These are phyloP conservation scores for Didymella sp. DNA, from an alignment of 2,329 filamentous ascomycete species.

Conservation along the genomic window DNA sequence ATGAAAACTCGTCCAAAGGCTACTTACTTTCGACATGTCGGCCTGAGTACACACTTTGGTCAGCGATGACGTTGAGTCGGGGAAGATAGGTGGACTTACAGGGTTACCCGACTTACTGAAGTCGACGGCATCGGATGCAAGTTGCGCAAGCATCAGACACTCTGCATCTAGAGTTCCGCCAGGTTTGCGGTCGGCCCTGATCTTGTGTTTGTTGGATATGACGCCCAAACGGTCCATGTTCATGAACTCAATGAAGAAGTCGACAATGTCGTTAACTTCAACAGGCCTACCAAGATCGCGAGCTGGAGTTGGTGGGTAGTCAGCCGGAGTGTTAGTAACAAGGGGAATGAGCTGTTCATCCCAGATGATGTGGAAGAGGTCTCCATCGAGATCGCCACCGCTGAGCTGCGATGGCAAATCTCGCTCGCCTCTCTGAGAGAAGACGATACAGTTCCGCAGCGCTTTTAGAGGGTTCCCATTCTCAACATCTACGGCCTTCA, in stretches of 20 bases:
- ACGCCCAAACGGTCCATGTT: conserved; percentile 54
- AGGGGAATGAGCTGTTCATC: conserved; percentile 62
- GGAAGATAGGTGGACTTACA: conserved; percentile 16
- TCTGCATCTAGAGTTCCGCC: conserved; percentile 37
- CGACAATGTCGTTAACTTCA: conserved; percentile 69
- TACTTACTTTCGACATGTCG: conserved; percentile 12
- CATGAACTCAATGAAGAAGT: conserved; percentile 73
- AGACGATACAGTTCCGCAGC: conserved; percentile 77
- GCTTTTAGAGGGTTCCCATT: conserved; percentile 64
- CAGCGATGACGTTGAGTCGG: neutral
- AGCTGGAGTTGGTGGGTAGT: conserved; percentile 69
- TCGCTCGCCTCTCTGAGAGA: conserved; percentile 72
- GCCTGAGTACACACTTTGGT: conserved; percentile 1
- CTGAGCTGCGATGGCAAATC: conserved; percentile 81
- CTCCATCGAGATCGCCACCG: conserved; percentile 84
- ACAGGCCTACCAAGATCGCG: conserved; percentile 68
- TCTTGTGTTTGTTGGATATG: conserved; percentile 52
- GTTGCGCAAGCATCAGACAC: conserved; percentile 50
- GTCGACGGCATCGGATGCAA: conserved; percentile 47
- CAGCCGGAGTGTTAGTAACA: conserved; percentile 64
- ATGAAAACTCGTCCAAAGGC: too few species aligned
- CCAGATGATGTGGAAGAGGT: conserved; percentile 81
- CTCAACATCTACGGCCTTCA: conserved; percentile 66
- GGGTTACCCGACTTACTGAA: conserved; percentile 41
- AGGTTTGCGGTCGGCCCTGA: conserved; percentile 49